phyloP scores from a whole-genome alignment of 2,329 filamentous ascomycete species.

The Aureobasidium leucospermi region DNA sequence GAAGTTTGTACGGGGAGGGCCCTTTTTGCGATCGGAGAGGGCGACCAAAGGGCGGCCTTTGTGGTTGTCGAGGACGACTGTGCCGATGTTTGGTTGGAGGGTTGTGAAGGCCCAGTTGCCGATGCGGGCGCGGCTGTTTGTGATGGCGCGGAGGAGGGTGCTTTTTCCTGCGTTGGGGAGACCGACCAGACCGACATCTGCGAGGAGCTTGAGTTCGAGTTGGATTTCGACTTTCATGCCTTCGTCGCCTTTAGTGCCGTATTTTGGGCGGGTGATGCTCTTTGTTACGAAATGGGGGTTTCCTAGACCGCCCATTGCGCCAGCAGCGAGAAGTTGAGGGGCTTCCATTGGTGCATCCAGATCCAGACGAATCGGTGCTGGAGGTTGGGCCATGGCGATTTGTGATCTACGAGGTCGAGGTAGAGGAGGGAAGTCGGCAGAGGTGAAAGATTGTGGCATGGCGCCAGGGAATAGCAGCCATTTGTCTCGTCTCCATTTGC shows the following conservation, averaged over 20 bases:
- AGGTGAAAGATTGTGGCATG: constrained; percentile 60
- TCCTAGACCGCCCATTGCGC: constrained; percentile 81
- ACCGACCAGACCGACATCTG: constrained; percentile 89
- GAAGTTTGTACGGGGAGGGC: constrained; percentile 61
- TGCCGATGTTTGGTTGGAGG: constrained; percentile 88
- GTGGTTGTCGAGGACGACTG: constrained; percentile 84
- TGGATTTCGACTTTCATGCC: constrained; percentile 73
- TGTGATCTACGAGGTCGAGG: constrained; percentile 50
- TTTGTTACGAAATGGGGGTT: constrained; percentile 88
- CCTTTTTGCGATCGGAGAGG: constrained; percentile 25
- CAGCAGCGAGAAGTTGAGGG: constrained; percentile 78
- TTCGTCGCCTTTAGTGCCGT: constrained; percentile 77
- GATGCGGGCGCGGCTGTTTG: constrained; percentile 79
- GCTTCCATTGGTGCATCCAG: constrained; percentile 64
- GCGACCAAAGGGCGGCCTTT: constrained; percentile 60
- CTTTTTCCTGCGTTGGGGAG: constrained; percentile 95
- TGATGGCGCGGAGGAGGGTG: constrained; percentile 79
- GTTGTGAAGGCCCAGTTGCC: constrained; percentile 98
- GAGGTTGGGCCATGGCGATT: constrained; percentile 60
- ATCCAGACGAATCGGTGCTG: constrained; percentile 57
- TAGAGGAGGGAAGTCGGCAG: constrained; percentile 50
- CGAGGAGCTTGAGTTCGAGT: constrained; percentile 88
- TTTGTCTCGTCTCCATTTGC: constrained; percentile 52
- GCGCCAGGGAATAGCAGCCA: constrained; percentile 84
- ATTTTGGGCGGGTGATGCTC: constrained; percentile 68